Percentiles rank a stretch among this genome's conserved stretches.
Conservation (phyloP, 352 stramenopile species). For the Phytophthora kernoviae region DNA sequence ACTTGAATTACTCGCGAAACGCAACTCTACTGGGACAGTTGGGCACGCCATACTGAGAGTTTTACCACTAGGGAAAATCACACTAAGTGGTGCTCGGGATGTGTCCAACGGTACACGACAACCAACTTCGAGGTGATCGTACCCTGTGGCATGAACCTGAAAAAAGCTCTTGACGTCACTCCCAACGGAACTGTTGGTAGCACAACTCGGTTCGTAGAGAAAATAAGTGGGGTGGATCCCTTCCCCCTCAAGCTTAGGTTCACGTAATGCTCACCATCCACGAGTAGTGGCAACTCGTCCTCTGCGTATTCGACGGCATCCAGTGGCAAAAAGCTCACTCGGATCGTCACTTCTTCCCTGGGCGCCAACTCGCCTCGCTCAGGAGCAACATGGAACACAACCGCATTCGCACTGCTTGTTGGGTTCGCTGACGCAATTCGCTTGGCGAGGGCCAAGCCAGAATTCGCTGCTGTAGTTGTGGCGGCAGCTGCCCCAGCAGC, state of each 20-base stretch:
- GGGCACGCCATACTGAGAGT: constrained; percentile 84
- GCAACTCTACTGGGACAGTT: constrained; percentile 84
- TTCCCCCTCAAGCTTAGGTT: constrained; percentile 76
- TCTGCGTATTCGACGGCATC: constrained; percentile 81
- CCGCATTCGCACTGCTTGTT: constrained; percentile 36
- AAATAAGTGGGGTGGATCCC: constrained; percentile 93
- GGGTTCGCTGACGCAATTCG: constrained; percentile 27
- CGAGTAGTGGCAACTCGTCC: constrained; percentile 71
- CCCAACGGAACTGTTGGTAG: constrained; percentile 91
- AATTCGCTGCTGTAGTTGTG: constrained; percentile 2
- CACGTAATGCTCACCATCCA: constrained; percentile 83
- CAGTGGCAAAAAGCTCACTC: constrained; percentile 87
- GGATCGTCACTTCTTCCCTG: constrained; percentile 76
- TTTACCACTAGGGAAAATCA: constrained; percentile 91
- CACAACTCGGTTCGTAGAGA: constrained; percentile 83
- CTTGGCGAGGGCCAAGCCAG: constrained; percentile 22
- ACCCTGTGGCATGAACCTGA: constrained; percentile 88
- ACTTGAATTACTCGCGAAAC: constrained; percentile 79
- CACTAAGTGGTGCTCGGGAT: constrained; percentile 74
- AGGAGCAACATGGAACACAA: constrained; percentile 86
- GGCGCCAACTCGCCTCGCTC: constrained; percentile 79
- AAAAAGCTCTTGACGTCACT: constrained; percentile 70
- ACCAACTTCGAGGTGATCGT: constrained; percentile 90
- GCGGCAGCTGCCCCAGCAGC: constrained; percentile 27
- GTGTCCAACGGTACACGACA: constrained; percentile 82